Evolutionary conservation across 768 basidiomycete genomes (phyloP).

Genomic region (Megacollybia marginata): DNA sequence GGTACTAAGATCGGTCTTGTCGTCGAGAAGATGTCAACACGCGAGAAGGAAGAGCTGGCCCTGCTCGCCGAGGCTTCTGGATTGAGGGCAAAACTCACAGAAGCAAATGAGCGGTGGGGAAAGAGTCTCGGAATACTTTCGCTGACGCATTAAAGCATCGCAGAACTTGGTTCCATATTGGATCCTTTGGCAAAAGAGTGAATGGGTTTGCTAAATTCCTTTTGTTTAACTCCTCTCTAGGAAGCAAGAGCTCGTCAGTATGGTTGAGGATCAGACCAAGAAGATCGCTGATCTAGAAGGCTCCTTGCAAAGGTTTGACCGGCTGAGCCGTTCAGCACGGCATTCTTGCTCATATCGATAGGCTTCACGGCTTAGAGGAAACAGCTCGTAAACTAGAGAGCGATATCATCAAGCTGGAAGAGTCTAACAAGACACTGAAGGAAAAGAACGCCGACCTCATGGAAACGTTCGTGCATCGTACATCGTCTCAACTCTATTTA

Average conservation of each 20-base stretch:
- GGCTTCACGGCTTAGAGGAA: not conserved
- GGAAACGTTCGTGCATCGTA: not conserved
- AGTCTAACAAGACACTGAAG: not conserved
- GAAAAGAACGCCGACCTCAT: not conserved
- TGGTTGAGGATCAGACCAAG: not conserved
- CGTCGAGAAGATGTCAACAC: conserved; percentile 7
- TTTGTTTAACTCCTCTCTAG: not conserved
- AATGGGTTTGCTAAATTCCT: too few relatives aligned
- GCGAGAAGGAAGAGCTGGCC: conserved; percentile 10
- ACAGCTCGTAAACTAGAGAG: not conserved
- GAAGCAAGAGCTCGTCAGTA: not conserved
- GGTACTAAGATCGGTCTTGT: conserved; percentile 9
- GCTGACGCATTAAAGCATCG: not conserved
- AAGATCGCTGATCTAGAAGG: not conserved
- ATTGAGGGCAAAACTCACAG: conserved; percentile 8
- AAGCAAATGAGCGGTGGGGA: conserved; percentile 6
- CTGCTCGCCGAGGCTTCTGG: conserved; percentile 6
- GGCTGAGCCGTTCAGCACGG: not conserved
- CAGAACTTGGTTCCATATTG: not conserved
- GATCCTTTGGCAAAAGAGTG: not conserved
- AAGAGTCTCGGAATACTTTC: not conserved
- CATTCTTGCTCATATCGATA: too few relatives aligned
- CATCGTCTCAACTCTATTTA: not conserved
- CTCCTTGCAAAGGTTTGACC: not conserved
- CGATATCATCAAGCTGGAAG: not conserved